phyloP scores from a whole-genome alignment of 768 basidiomycete genomes.

The Dentipellis fragilis region DNA sequence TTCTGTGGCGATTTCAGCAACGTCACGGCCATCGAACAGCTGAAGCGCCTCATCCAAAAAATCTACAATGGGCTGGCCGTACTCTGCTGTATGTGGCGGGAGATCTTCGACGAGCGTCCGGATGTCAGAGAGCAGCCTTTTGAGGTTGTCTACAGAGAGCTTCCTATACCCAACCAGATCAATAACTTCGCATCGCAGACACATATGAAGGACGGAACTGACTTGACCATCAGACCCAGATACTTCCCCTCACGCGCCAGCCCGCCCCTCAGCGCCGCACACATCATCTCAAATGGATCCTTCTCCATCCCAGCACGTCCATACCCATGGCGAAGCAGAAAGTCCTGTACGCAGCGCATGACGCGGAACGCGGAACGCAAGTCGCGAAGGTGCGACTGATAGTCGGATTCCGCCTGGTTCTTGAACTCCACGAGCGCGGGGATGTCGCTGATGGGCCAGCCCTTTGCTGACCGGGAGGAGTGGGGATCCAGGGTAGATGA shows the following conservation, averaged over 20 bases:
- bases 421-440: constrained; percentile 25
- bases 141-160: constrained; percentile 24
- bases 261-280: constrained; percentile 34
- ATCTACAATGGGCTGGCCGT: not conserved
- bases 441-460: constrained; percentile 20
- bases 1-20: constrained; percentile 12
- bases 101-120: constrained; percentile 27
- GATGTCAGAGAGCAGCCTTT: constrained; percentile 30
- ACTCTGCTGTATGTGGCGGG: not conserved
- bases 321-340: constrained; percentile 34
- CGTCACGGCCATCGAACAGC: not conserved
- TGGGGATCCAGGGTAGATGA: constrained; percentile 12
- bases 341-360: constrained; percentile 31
- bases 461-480: constrained; percentile 1
- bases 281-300: constrained; percentile 29
- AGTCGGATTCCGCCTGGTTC: constrained; percentile 26
- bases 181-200: not conserved
- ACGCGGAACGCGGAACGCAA: constrained; percentile 41
- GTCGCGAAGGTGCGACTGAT: constrained; percentile 22
- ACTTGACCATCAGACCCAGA: constrained; percentile 42
- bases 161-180: constrained; percentile 25
- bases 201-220: constrained; percentile 11
- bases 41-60: no score
- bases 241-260: constrained; percentile 32
- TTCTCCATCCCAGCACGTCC: constrained; percentile 17